A percentile compares a stretch with the other conserved stretches of the same genome.
phyloP scores from a whole-genome alignment of 306 rosid genomes.

The Acmispon strigosus region DNA sequence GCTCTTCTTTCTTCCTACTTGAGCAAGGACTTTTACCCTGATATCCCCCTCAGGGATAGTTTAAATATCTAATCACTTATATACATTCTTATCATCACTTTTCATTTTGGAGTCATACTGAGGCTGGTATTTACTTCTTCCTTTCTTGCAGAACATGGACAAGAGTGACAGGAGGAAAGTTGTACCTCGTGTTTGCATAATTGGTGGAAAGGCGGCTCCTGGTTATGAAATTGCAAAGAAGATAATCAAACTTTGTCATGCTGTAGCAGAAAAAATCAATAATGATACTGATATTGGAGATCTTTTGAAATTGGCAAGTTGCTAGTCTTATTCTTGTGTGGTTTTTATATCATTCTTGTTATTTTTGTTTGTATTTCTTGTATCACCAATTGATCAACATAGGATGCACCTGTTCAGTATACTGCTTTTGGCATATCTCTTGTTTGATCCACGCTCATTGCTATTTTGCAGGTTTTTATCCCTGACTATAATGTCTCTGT shows the following conservation, averaged over 20 bases:
- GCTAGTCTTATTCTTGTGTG: not conserved
- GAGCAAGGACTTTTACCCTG: conserved; percentile 4
- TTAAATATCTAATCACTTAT: not conserved
- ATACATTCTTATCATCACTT: not conserved
- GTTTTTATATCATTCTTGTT: not conserved
- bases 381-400: not conserved
- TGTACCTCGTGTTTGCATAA: conserved; percentile 72
- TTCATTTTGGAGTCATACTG: conserved; percentile 6
- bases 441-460: conserved; percentile 15
- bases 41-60: not conserved
- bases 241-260: conserved; percentile 67
- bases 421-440: not conserved
- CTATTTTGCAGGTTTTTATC: conserved; percentile 51
- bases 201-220: conserved; percentile 82
- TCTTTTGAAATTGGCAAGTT: conserved; percentile 54
- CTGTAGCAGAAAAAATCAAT: conserved; percentile 58
- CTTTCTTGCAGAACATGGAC: conserved; percentile 48
- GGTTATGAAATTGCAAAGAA: conserved; percentile 69
- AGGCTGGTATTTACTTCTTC: not conserved
- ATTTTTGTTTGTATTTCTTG: conserved; percentile 11
- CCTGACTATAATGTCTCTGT: conserved; percentile 76
- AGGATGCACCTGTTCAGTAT: not conserved
- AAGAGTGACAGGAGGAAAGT: conserved; percentile 50
- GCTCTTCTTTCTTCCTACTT: not conserved
- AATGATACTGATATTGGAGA: conserved; percentile 56